Percentiles rank a stretch among this genome's conserved stretches.
Evolutionary conservation across 2,329 filamentous ascomycete species (phyloP).

Genomic region (Fusarium odoratissimum): DNA sequence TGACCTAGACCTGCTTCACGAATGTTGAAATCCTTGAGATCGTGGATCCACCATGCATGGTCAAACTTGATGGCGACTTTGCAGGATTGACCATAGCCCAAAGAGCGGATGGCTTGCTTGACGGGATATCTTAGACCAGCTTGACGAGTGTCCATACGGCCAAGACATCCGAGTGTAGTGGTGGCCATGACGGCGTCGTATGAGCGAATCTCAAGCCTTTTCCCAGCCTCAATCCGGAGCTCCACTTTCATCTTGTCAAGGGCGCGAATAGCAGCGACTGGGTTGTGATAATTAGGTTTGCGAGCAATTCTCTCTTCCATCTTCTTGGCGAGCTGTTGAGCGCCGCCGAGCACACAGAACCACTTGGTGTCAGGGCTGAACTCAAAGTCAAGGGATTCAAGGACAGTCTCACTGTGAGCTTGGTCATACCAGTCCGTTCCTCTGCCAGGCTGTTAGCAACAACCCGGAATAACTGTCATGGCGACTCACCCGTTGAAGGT

Average conservation of each 20-base stretch:
- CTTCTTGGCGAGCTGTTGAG: constrained; percentile 9
- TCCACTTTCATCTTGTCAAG: neutral
- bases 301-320: neutral
- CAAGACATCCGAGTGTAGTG: constrained; percentile 7
- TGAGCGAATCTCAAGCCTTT: neutral
- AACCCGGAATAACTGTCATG: accelerated
- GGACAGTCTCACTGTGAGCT: constrained; percentile 8
- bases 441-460: neutral
- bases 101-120: constrained; percentile 16
- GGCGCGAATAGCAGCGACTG: neutral
- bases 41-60: constrained; percentile 12
- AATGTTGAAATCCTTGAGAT: constrained; percentile 5
- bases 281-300: neutral
- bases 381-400: constrained; percentile 16
- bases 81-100: constrained; percentile 3
- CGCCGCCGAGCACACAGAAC: constrained; percentile 12
- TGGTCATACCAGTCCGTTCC: constrained; percentile 22
- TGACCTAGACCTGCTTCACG: neutral
- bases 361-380: neutral
- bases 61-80: constrained; percentile 20
- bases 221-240: neutral
- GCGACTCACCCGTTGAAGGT: neutral
- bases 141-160: neutral
- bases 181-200: neutral
- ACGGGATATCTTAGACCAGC: constrained; percentile 5